Conservation (phyloP, 345 rosid species). For the Syzygium jambos region DNA sequence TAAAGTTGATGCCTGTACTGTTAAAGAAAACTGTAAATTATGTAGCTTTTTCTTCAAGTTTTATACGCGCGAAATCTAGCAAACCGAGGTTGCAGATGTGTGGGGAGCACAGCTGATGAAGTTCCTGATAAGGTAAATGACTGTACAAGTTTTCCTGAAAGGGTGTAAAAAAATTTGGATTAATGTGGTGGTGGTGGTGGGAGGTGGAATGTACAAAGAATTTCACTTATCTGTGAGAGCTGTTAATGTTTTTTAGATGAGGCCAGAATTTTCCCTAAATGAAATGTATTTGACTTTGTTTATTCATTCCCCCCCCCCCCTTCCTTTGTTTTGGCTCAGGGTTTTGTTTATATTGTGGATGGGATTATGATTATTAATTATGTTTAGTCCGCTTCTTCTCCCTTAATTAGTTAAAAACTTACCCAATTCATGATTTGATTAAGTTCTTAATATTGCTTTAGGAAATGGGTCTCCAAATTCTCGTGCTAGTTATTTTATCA, state of each 20-base stretch:
- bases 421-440: not conserved
- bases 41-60: slow-evolving; percentile 44
- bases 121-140: slow-evolving; percentile 24
- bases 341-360: not conserved
- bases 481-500: not conserved
- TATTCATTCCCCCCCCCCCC: not conserved
- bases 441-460: not conserved
- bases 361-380: not conserved
- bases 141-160: slow-evolving; percentile 16
- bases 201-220: slow-evolving; percentile 47
- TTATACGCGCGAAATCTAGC: slow-evolving; percentile 29
- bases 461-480: not conserved
- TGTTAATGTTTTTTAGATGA: slow-evolving; percentile 31
- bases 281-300: not conserved
- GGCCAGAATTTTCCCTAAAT: slow-evolving; percentile 14
- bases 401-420: not conserved
- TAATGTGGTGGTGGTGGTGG: not conserved
- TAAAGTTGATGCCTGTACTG: slow-evolving; percentile 43
- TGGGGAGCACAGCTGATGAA: slow-evolving; percentile 19
- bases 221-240: slow-evolving; percentile 40
- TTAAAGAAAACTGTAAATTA: slow-evolving; percentile 43
- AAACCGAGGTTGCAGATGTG: slow-evolving; percentile 31
- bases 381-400: not conserved
- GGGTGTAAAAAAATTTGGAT: slow-evolving; percentile 39
- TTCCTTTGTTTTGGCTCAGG: not conserved